These are phyloP conservation scores for Pestalotiopsis sp. DNA, from an alignment of 2,329 filamentous ascomycete genomes.

Conservation along the genomic window DNA sequence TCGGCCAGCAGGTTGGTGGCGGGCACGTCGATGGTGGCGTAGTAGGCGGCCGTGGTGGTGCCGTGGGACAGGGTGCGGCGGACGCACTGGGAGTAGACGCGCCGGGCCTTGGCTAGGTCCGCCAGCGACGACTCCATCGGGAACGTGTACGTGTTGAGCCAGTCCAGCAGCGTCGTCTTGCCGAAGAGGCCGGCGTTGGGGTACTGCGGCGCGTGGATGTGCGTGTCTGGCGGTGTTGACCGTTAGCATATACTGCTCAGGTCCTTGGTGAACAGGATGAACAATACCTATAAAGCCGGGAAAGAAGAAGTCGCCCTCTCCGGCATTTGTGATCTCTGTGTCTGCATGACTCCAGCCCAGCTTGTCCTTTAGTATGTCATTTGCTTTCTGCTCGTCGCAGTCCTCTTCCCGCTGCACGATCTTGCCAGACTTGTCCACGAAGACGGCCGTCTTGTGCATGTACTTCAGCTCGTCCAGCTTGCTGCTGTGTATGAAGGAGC, in stretches of 20 bases:
- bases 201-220: slow-evolving; percentile 93
- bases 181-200: slow-evolving; percentile 94
- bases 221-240: slow-evolving; percentile 67
- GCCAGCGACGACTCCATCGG: slow-evolving; percentile 81
- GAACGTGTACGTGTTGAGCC: slow-evolving; percentile 94
- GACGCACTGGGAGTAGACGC: slow-evolving; percentile 77
- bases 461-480: slow-evolving; percentile 49
- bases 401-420: slow-evolving; percentile 49
- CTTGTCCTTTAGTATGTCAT: slow-evolving; percentile 34
- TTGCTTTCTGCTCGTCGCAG: slow-evolving; percentile 31
- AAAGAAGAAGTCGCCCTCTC: slow-evolving; percentile 72
- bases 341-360: slow-evolving; percentile 46
- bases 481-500: slow-evolving; percentile 56
- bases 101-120: slow-evolving; percentile 60
- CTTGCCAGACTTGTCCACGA: slow-evolving; percentile 48
- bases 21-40: slow-evolving; percentile 81
- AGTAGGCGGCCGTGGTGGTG: slow-evolving; percentile 94
- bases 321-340: slow-evolving; percentile 35
- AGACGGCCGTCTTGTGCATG: slow-evolving; percentile 50
- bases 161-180: slow-evolving; percentile 87
- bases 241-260: slow-evolving; percentile 18
- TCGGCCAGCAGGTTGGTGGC: slow-evolving; percentile 90
- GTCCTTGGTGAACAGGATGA: neutral
- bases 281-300: slow-evolving; percentile 74
- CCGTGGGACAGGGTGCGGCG: slow-evolving; percentile 81